Evolutionary conservation across 305 asterid genomes (phyloP), one percentile per base, ranked within the genome.

Genomic region (Solanum chacoense): DNA sequence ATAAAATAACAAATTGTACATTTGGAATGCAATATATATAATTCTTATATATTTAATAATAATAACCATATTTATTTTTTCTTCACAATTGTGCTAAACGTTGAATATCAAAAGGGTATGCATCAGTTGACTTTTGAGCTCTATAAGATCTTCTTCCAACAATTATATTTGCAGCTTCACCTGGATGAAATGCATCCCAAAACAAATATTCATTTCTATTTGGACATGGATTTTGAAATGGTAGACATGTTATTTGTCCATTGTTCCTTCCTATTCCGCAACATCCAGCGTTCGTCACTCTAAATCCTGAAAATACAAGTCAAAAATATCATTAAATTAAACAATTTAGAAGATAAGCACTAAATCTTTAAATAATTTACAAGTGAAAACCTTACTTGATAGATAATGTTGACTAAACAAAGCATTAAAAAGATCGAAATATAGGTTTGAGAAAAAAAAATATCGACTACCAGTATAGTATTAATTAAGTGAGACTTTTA

Each of bases 131-230:
- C 88, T 32, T 91, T 50, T 90, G 87, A 73, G 95, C 94, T 36
- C 88, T 87, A 42, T 92, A 93, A 26, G 95, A 92, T 88, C 94
- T 91, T 73, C 88, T 91, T 24, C 91, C 94, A 38, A 93, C 91
- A 5, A 91, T 22, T 13, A 50, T 87, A 77, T 92, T 93, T 69
- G 95, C 94, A n/a, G 94, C 93, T 88, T 92, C 94, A 6, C 91
- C 29, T 0, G 94, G 93, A 87, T 93, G 95, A 45, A 88, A 93
- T 31, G 95, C 94, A 87, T 93, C 95, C 95, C 94, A 91, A 75
- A 92, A 93, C 8, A 92, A 9, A 79, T 93, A 88, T 35, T 90
- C 90, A 14, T 91, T 76, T 75, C 95, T 88, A 84, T 92, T 91
- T 35, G 1, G 84, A 32, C 95, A 93, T 32, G 95, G 91, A n/a